These are phyloP conservation scores for Coprinopsis cinerea DNA, from an alignment of 768 basidiomycete species.

Conservation along the genomic window DNA sequence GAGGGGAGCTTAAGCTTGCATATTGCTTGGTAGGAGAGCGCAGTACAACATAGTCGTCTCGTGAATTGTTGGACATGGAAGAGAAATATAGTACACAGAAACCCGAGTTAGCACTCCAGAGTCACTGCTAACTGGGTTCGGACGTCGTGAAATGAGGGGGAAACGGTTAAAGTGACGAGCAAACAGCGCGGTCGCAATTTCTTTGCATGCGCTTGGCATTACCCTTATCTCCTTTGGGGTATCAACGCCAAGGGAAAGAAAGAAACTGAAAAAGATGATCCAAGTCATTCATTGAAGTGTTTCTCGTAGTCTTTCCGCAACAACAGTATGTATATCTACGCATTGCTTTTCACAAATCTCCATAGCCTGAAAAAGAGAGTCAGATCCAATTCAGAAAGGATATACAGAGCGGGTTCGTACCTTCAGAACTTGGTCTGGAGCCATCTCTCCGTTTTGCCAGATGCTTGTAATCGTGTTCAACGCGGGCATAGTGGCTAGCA, in stretches of 20 bases:
- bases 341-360: conserved; percentile 65
- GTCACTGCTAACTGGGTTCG: background rate
- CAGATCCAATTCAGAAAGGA: background rate
- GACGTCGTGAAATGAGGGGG: background rate
- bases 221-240: background rate
- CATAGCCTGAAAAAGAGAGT: conserved; percentile 47
- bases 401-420: conserved; percentile 35
- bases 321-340: conserved; percentile 68
- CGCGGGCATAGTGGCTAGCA: conserved; percentile 84
- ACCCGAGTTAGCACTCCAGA: background rate
- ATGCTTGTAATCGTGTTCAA: conserved; percentile 75
- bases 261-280: background rate
- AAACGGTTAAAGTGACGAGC: background rate
- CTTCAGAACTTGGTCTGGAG: conserved; percentile 42
- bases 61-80: conserved; percentile 32
- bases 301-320: conserved; percentile 64
- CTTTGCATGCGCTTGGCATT: background rate
- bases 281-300: conserved; percentile 14
- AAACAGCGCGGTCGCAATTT: background rate
- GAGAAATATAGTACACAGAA: background rate
- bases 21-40: conserved; percentile 39
- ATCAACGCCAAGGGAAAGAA: too few species aligned
- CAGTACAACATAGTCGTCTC: conserved; percentile 40
- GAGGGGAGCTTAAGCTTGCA: conserved; percentile 31
- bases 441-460: conserved; percentile 78